Evolutionary conservation across 164 flowering plant genomes (phyloP), one percentile per base, ranked within the genome.

Genomic region (Amborella trichopoda): DNA sequence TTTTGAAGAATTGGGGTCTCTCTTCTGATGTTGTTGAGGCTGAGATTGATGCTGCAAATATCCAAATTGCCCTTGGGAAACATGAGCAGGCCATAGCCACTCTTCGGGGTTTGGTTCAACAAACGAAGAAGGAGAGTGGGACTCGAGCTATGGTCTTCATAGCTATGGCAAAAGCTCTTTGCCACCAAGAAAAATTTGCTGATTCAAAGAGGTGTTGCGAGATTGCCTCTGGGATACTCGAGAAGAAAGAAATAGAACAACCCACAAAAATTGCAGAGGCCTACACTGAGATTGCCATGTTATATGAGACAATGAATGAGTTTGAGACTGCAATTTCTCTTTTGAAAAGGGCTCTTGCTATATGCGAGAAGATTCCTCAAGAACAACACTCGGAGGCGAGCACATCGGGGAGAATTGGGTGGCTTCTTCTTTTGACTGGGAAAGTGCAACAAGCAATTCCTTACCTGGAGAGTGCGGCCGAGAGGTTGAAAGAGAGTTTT

Each of bases 21-120:
- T 55, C 52, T 50, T 65, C 80, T 19, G 95, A 90, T 46, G 62
- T 86, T 61, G 63, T 90, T 48, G 79, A 67, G n/a, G 81, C 89
- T 0, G 95, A 86, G 60, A 74, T 83, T 33, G 95, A 86, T 58
- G 81, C 94, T 57, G 82, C 95, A 2, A 83, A 90, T 59, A 81
- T 86, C 71, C 76, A 77, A 57, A 81, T 90, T 65, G 88, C 97
- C 1, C 44, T 86, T 59, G 89, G 94, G 23, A 83, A 64, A 62
- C 70, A 52, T 55, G 80, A 83, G 20, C 74, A 75, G 32, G 97
- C 97, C 3, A 71, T 90, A 43, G 46, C 68, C 41, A 74, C 72
- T 52, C 63, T 90, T 67, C 79, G 62, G 62, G 59, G 60, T 41
- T 76, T 76, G 58, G 83, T 83, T 36, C 74, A 63, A 46, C 76